phyloP scores from a whole-genome alignment of 148 eudicot species.

The Rheum nobile region DNA sequence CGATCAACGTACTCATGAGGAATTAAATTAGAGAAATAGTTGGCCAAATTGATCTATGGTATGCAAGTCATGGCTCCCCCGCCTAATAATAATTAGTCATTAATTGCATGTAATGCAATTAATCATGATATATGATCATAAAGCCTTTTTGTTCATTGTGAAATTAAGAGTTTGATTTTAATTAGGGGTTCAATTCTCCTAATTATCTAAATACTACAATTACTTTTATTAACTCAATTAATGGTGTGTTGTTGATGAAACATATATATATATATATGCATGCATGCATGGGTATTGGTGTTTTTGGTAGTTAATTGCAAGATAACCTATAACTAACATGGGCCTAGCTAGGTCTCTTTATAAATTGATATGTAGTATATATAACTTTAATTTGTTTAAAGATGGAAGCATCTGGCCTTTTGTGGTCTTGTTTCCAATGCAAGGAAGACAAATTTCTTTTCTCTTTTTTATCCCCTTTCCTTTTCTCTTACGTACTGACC shows the following conservation, averaged over 20 bases:
- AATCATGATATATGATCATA: conserved; percentile 1
- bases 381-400: conserved; percentile 5
- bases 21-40: background rate
- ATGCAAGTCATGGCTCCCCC: conserved; percentile 2
- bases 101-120: background rate
- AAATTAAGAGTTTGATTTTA: background rate
- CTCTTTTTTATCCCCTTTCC: background rate
- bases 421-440: conserved; percentile 1
- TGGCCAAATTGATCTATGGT: background rate
- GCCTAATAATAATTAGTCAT: background rate
- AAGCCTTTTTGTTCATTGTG: background rate
- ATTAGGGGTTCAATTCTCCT: background rate
- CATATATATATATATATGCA: background rate
- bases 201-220: background rate
- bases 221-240: background rate
- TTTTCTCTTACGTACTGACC: background rate
- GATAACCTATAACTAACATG: background rate
- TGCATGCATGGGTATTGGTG: background rate
- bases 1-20: background rate
- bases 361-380: background rate
- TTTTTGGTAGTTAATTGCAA: background rate
- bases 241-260: background rate
- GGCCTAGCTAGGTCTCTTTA: conserved; percentile 3
- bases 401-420: conserved; percentile 8
- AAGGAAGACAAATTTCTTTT: conserved; percentile 7